Base-by-base conservation (phyloP, 257 asterid genomes). In the Misopates orontium region DNA sequence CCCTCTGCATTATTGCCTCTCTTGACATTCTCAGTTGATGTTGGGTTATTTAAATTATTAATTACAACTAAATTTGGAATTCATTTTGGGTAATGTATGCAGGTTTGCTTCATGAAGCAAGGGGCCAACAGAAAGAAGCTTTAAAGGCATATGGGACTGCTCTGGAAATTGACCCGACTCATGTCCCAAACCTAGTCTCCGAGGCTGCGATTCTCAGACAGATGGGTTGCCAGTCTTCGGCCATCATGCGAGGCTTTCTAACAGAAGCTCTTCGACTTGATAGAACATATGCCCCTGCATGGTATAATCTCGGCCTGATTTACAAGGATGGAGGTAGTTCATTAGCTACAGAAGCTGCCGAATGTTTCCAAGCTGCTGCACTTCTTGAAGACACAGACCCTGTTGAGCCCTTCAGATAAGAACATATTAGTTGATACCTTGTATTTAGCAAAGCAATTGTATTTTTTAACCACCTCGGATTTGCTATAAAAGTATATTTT, bases 21-120 rank as follows among this genome's bases (percentile, higher is more conserved):
- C 61, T 17, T 21, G 32, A 10, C 20, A 32, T 24, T 19, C 17
- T 60, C 13, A 20, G 52, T 1, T 57, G 42, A 36, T 36, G 5
- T 23, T 18, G 67, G 19, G 15, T 42, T n/a, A 11, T 61, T 17
- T 21, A 41, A 7, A n/a, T 42, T 19, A 16, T 22, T 48, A 12
- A 15, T 47, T 60, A 17, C 4, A 50, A 20, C 54, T 13, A 18
- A 41, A 7, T 23, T 13, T 57, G 57, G 19, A 62, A 32, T 61
- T 61, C 51, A 19, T 49, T 31, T 56, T 14, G 45, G 54, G 64
- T 22, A 51, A 39, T 40, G 28, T 62, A 18, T 66, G 75, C 88
- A 93, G 99, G 99, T 67, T 69, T 83, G 80, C 90, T 90, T 49
- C 77, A 87, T 10, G 96, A 90, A 79, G 91, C 90, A 15, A 82